Evolutionary conservation across 2,329 filamentous ascomycete species (phyloP), one percentile per base, ranked within the genome.

Genomic region (Ceratocystis smalleyi): DNA sequence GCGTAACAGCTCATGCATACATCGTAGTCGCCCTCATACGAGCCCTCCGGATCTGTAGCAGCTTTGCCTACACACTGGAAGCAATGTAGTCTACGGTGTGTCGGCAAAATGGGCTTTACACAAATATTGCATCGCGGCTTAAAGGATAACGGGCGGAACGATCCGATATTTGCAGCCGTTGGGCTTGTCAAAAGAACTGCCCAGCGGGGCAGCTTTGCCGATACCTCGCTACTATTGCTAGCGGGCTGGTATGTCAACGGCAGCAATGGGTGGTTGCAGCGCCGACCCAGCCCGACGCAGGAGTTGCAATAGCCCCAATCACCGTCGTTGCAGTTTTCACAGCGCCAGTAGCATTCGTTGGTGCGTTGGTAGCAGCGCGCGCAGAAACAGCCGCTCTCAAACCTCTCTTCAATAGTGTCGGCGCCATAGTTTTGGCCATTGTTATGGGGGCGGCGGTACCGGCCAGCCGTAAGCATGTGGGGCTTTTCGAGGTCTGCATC

Each of bases 271-370:
- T 97, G 92, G 0, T 85, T 88, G 74, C 92, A 97, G 66, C 85
- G 87, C 66, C 81, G 80, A 17, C 89, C 91, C 72, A 86, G 84
- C 66, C 92, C 91, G 35, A 96, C 89, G 69, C 92, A 97, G 67
- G 80, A 77, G 69, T 91, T 90, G 75, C 92, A 97, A 72, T 89
- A 96, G 0, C 92, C 92, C 91, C 91, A 97, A 71, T 95, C 91
- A 4, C 90, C 92, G 67, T 94, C 85, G 70, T 96, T 96, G 75
- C 92, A 97, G 30, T 80, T 73, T 66, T 87, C 83, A 73, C 92
- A 97, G 67, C 88, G 85, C 92, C 91, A 97, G 74, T 89, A 95
- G 74, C 89, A 94, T 62, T 86, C 82, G 70, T 95, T 91, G 0
- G 89, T 81, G 77, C 84, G 88, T 0, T 81, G 77, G 19, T 81